Base-by-base conservation (phyloP, 2,329 filamentous ascomycete species). In the Cryphonectria parasitica region DNA sequence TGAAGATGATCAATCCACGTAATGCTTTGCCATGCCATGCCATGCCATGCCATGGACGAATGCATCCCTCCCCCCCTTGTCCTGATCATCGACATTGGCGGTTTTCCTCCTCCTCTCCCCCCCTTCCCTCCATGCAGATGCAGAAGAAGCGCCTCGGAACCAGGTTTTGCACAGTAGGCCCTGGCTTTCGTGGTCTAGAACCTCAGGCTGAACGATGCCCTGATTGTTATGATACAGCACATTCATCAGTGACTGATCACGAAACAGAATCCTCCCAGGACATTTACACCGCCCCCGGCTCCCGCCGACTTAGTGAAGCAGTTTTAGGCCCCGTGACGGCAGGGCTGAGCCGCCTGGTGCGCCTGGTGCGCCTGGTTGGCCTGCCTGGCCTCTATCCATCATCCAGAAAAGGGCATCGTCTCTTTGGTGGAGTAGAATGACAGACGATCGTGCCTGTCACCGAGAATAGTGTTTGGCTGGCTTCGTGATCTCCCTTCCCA, bases 261-360 rank as follows among this genome's bases (percentile, higher is more conserved):
- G 45, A n/a, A 43, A 43, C 63, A 66, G 70, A 66, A 66, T 67
- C 64, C 45, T 49, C 64, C 28, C 62, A 56, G 52, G 45, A 67
- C 70, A 64, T 52, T 66, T 67, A 69, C 70, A 67, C 66, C 63
- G 70, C 58, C 45, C 63, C 45, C 31, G 45, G 43, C 19, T 54
- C 67, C 67, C 67, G 70, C 45, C 64, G 28, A 31, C 49, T 56
- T 66, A 69, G 56, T 62, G 54, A 63, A 68, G 25, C 39, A 28
- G 5, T 17, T 63, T 28, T 15, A 28, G 31, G 64, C 49, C 67
- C 69, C 69, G 69, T 69, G 34, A 71, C 49, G 22, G 41, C 70
- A 71, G 70, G 70, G 70, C 70, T 69, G 70, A 69, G 52, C 64
- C 52, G 58, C 17, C 54, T 58, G 54, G 54, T n/a, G 25, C 25